Base-by-base conservation (phyloP, 1,284 basidiomycete genomes). In the Ceratobasidium theobromae region DNA sequence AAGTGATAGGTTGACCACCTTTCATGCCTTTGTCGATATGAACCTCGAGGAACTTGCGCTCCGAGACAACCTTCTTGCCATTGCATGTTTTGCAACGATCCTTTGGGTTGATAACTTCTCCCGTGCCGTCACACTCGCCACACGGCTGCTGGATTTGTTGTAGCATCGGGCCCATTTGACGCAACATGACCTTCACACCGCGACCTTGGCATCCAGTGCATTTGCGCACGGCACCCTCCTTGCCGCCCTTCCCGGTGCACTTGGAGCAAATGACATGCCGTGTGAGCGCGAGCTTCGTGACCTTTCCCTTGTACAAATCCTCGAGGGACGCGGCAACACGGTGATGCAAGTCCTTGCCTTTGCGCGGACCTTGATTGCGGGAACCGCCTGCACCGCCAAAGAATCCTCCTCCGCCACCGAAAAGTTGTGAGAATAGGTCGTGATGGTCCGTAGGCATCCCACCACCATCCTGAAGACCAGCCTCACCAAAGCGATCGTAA, bases 1-100 rank as follows among this genome's bases (percentile, higher is more conserved):
- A 99, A 67, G 86, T 87, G 77, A 99, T 95, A 23, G 94, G 95
- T 79, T 98, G 95, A 32, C 97, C 97, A 66, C 90, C 89, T 80
- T 93, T 94, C 97, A 99, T 99, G 66, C 97, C 97, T 83, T 96
- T 98, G 84, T 99, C 97, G 83, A 99, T 93, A 76, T 98, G 93
- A 27, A 99, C 97, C 79, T 99, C 97, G 73, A 99, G 81, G 71
- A 98, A 89, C 82, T 99, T 99, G 79, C 97, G 93, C 79, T 99
- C 97, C 68, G 92, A 88, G 52, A 89, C 73, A 67, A 93, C 88
- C 83, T 99, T 99, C 83, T 97, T 97, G 71, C 95, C 97, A 77
- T 91, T 91, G 84, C 97, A 99, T 48, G 80, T 80, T 78, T 88
- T 86, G 86, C 97, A 99, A 71, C 89, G 85, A 81, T 99, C 95